Percentiles rank a stretch among this genome's conserved stretches.
phyloP scores from a whole-genome alignment of 768 basidiomycete species.

The Suillus variegatus region DNA sequence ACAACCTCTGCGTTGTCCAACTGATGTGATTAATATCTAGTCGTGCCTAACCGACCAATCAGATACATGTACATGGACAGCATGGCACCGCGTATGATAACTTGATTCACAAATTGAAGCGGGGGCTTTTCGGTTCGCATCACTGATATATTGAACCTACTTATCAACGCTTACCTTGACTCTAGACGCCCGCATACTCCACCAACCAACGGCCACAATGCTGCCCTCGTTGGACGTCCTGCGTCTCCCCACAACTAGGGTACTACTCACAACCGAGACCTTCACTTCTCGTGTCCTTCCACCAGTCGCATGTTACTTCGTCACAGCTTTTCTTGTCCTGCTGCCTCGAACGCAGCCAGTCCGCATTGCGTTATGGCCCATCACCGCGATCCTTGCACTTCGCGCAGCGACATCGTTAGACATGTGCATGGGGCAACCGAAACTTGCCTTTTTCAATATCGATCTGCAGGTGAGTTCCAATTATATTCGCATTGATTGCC shows the following conservation, averaged over 20 bases:
- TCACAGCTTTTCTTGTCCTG: constrained; percentile 51
- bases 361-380: constrained; percentile 48
- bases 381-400: constrained; percentile 44
- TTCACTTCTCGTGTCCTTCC: constrained; percentile 42
- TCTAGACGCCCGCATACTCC: too few relatives aligned
- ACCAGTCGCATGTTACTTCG: constrained; percentile 45
- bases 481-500: too few relatives aligned
- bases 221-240: constrained; percentile 1
- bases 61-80: too few relatives aligned
- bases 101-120: too few relatives aligned
- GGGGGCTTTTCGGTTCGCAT: too few relatives aligned
- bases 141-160: too few relatives aligned
- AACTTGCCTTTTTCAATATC: constrained; percentile 9
- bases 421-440: constrained; percentile 1
- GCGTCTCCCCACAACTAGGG: constrained; percentile 10
- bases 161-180: background rate
- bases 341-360: constrained; percentile 43
- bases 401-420: constrained; percentile 32
- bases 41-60: too few relatives aligned
- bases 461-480: constrained; percentile 13
- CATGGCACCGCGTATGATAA: too few relatives aligned
- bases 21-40: too few relatives aligned
- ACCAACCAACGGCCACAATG: background rate
- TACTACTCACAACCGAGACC: constrained; percentile 32
- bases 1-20: too few relatives aligned